Percentiles rank a stretch among this genome's conserved stretches.
These are phyloP conservation scores for Boletellus sp. DNA, from an alignment of 768 basidiomycete genomes.

Conservation along the genomic window DNA sequence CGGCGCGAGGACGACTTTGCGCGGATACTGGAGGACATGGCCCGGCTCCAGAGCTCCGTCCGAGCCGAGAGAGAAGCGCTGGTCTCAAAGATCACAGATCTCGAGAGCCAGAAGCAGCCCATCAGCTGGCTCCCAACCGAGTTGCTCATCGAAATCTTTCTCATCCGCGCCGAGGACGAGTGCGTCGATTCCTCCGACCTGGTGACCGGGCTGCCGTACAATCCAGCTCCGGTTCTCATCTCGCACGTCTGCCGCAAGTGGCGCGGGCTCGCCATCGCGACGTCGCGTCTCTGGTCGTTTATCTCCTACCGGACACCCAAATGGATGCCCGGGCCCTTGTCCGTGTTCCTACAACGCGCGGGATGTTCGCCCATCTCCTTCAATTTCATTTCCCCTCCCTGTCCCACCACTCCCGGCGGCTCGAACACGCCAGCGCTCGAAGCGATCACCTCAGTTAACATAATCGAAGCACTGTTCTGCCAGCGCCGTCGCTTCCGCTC, in stretches of 20 bases:
- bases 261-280: conserved; percentile 42
- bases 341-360: conserved; percentile 37
- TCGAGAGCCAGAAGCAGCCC: conserved; percentile 43
- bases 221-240: conserved; percentile 36
- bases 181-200: conserved; percentile 23
- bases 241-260: conserved; percentile 51
- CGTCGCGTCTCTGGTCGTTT: conserved; percentile 44
- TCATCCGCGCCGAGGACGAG: conserved; percentile 27
- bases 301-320: conserved; percentile 28
- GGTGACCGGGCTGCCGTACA: conserved; percentile 23
- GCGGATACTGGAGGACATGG: conserved; percentile 39
- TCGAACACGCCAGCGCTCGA: conserved; percentile 17
- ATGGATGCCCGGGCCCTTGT: conserved; percentile 23
- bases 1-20: conserved; percentile 40
- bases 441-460: conserved; percentile 15
- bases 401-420: conserved; percentile 3
- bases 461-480: conserved; percentile 23
- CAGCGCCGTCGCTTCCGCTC: conserved; percentile 31
- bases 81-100: conserved; percentile 26
- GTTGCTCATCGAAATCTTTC: conserved; percentile 44
- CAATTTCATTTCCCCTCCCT: conserved; percentile 28
- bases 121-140: conserved; percentile 52
- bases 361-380: conserved; percentile 34
- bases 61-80: conserved; percentile 32
- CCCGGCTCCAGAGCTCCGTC: conserved; percentile 35